These are phyloP conservation scores for Fusarium sp. DNA, from an alignment of 2,329 filamentous ascomycete species.

Conservation along the genomic window DNA sequence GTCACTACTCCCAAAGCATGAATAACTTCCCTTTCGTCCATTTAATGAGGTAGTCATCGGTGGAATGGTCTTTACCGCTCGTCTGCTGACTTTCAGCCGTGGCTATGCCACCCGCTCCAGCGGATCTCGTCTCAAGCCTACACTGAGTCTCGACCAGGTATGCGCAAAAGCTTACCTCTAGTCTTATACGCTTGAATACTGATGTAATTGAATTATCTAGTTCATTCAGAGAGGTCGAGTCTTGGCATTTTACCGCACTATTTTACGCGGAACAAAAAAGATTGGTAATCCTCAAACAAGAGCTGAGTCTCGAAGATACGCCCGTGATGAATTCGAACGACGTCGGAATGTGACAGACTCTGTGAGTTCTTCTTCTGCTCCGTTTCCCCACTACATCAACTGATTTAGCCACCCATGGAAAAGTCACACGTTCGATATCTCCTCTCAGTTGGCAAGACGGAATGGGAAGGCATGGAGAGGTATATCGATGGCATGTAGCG, in stretches of 20 bases:
- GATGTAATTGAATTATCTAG: conserved; percentile 51
- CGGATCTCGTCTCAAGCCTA: conserved; percentile 51
- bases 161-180: not conserved
- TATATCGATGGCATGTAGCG: conserved; percentile 57
- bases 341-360: conserved; percentile 68
- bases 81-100: conserved; percentile 50
- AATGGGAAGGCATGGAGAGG: conserved; percentile 73
- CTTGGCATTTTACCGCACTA: conserved; percentile 69
- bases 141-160: conserved; percentile 72
- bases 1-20: conserved; percentile 17
- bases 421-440: conserved; percentile 73
- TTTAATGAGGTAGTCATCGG: conserved; percentile 40
- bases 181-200: conserved; percentile 14
- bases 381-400: not conserved
- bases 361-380: conserved; percentile 56
- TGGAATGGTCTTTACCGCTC: conserved; percentile 48
- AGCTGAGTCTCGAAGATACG: conserved; percentile 69
- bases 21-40: conserved; percentile 10
- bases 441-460: conserved; percentile 73
- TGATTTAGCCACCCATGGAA: conserved; percentile 12
- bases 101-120: conserved; percentile 53
- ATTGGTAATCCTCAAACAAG: conserved; percentile 66
- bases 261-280: conserved; percentile 66
- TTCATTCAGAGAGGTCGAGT: conserved; percentile 70
- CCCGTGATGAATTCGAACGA: conserved; percentile 72